phyloP scores from a whole-genome alignment of 768 basidiomycete species.

The Punctularia strigosozonata region DNA sequence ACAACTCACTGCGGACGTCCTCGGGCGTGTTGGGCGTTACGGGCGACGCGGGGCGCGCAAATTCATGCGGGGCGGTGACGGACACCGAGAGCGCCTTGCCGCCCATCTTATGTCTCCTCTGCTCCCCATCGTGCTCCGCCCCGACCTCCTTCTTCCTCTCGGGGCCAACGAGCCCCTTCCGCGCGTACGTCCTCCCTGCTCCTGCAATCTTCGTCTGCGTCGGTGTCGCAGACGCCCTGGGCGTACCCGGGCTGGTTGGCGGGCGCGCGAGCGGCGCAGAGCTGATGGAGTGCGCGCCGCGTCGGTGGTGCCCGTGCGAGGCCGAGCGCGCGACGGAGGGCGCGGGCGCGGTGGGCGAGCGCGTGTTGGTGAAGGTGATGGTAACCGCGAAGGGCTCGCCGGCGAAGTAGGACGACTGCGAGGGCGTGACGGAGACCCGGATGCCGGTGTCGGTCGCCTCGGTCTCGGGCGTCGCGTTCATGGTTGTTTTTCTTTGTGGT shows the following conservation, averaged over 20 bases:
- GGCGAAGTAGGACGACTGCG: slow-evolving; percentile 86
- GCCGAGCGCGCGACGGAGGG: slow-evolving; percentile 17
- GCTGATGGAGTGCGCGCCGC: slow-evolving; percentile 71
- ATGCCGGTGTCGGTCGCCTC: slow-evolving; percentile 50
- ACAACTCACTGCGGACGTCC: too few species aligned
- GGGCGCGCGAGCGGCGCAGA: slow-evolving; percentile 73
- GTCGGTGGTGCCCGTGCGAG: slow-evolving; percentile 43
- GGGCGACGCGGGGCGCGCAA: too few species aligned
- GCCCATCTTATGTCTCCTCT: slow-evolving; percentile 38
- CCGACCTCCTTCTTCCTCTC: slow-evolving; percentile 16
- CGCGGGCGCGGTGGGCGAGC: slow-evolving; percentile 35
- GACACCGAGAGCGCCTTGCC: slow-evolving; percentile 60
- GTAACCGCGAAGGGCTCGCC: slow-evolving; percentile 81
- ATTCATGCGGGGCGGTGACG: slow-evolving; percentile 39
- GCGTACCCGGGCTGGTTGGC: slow-evolving; percentile 69
- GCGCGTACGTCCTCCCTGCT: slow-evolving; percentile 10
- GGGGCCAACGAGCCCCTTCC: slow-evolving; percentile 46
- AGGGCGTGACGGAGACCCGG: slow-evolving; percentile 63
- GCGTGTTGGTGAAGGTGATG: slow-evolving; percentile 80
- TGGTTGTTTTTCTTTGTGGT: too few species aligned
- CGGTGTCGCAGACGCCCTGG: slow-evolving; percentile 26
- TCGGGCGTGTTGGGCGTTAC: too few species aligned
- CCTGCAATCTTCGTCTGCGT: slow-evolving; percentile 7
- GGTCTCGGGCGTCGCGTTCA: too few species aligned
- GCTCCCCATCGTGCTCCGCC: slow-evolving; percentile 28